Base-by-base conservation (phyloP, 192 early-diverging fungal genomes). In the Coemansia sp. region DNA sequence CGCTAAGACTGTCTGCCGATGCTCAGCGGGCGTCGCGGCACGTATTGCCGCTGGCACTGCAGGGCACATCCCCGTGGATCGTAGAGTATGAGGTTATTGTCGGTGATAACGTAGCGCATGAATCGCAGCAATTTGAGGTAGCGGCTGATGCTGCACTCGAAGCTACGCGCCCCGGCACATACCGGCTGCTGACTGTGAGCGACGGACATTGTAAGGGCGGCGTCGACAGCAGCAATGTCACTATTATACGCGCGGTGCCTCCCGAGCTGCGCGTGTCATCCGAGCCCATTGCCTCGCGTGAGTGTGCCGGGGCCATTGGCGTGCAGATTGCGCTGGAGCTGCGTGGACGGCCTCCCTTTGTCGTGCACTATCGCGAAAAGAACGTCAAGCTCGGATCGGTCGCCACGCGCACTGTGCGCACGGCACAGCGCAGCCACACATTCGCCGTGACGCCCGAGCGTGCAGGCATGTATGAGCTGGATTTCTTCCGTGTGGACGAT, bases 281-380 rank as follows among this genome's bases (percentile, higher is more conserved):
- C 23, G 37, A 55, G 29, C 48, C 74, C 1, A 66, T 77, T 14
- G 71, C 55, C 22, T 61, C 74, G n/a, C 64, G 50, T 28, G 74
- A 69, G 35, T 77, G 74, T 29, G 74, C 58, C 23, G 74, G 74
- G 14, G 62, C 58, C 30, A 71, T 77, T 19, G 74, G 74, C 32
- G 62, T 63, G 4, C 52, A 62, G 46, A 19, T 77, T 8, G 59
- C 49, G 3, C 50, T 77, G 23, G 63, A 77, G 58, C 55, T 77
- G 33, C 14, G 53, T 0, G 74, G 74, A 6, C 54, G 67, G 1
- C 63, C 74, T 11, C 74, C 74, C 2, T 77, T 70, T 46, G 52
- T 52, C 11, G 46, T 77, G 3, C 55, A 66, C 33, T 77, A 71
- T 36, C 67, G 67, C 39, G 63, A 70, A 39, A 59, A 55, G 44